phyloP scores from a whole-genome alignment of 2,329 filamentous ascomycete genomes.

The Botrytis fabae region DNA sequence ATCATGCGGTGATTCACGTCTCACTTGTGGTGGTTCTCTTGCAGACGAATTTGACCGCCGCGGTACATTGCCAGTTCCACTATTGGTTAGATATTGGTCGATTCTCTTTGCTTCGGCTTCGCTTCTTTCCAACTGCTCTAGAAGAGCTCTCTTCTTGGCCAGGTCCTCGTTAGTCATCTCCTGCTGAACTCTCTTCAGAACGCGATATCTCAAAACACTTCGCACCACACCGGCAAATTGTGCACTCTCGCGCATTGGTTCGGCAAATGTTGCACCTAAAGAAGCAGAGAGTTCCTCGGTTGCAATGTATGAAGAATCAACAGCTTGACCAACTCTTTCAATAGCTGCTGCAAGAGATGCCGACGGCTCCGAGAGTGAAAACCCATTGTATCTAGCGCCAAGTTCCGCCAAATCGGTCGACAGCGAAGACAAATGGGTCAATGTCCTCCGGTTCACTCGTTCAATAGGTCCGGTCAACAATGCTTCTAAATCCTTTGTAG shows the following conservation, averaged over 20 bases:
- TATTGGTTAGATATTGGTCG: constrained; percentile 83
- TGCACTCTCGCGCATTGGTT: constrained; percentile 96
- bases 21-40: constrained; percentile 50
- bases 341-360: constrained; percentile 88
- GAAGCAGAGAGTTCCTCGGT: constrained; percentile 87
- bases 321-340: constrained; percentile 90
- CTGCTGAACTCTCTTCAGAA: constrained; percentile 93
- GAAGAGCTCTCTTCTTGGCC: constrained; percentile 75
- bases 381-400: constrained; percentile 94
- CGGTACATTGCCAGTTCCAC: constrained; percentile 61
- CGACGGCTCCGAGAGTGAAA: constrained; percentile 90
- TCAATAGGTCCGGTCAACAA: constrained; percentile 92
- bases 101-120: constrained; percentile 91
- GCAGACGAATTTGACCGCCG: constrained; percentile 65
- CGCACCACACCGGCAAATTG: constrained; percentile 96
- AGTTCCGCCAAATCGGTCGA: constrained; percentile 89
- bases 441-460: constrained; percentile 87
- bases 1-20: constrained; percentile 59
- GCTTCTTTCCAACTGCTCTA: constrained; percentile 89
- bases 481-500: constrained; percentile 86
- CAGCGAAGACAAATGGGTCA: constrained; percentile 80
- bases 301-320: constrained; percentile 92
- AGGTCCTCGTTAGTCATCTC: constrained; percentile 96
- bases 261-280: constrained; percentile 90
- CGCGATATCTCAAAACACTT: constrained; percentile 81